Evolutionary conservation across 2,329 filamentous ascomycete species (phyloP), one percentile per base, ranked within the genome.

Genomic region (Neofusicoccum laricinum): DNA sequence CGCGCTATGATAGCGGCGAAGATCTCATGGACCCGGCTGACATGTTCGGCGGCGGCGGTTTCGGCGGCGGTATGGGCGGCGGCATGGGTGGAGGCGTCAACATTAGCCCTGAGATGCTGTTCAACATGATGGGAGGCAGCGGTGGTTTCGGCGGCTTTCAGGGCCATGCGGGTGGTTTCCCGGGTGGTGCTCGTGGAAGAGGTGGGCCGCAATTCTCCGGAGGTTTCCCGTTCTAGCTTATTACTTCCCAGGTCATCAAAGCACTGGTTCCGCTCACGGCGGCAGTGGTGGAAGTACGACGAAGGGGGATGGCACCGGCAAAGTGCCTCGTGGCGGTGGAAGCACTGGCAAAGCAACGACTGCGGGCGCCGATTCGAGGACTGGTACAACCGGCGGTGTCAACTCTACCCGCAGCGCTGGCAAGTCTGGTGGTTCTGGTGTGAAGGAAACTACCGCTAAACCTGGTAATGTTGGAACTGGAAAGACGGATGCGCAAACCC

Each of bases 1-100:
- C 91, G 68, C 85, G 90, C 61, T 99, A 96, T 75, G 94, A 99
- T 75, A 95, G 90, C 69, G 95, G 95, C 41, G 92, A 95, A 65
- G 94, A 99, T 75, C 86, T 97, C 34, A 85, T 95, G 65, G 94
- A 97, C 74, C 91, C 92, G 3, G 85, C 88, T 59, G 93, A 97
- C 72, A 93, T 94, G 86, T 95, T 94, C 71, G 84, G 87, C 62
- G 86, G 87, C 53, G 85, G 85, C 64, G 82, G 82, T 38, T 84
- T 83, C 55, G 76, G 76, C 34, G 77, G 79, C 21, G 72, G 72
- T 21, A 62, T 64, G 45, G 65, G 65, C 34, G 34, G 76, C 36
- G 68, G 70, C 12, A 73, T 75, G n/a, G 74, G 75, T 58, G 79
- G 80, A 14, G 79, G 80, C 19, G 92, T 93, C 74, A 66, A 68